phyloP scores from a whole-genome alignment of 345 rosid species.

The Nephelium lappaceum region DNA sequence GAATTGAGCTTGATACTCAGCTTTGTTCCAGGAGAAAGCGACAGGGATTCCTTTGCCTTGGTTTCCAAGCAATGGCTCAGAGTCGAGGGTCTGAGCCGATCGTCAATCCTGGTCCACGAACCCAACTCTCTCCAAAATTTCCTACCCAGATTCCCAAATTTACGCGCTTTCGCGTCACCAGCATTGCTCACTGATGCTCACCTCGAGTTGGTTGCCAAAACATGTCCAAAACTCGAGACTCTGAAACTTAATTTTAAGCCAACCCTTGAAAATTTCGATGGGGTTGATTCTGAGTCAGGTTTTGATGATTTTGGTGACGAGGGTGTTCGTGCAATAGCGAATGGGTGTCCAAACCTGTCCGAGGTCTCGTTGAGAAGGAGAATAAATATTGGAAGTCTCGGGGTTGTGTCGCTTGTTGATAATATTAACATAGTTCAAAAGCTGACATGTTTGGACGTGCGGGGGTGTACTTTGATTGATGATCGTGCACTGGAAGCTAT shows the following conservation, averaged over 20 bases:
- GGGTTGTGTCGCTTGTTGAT: slow-evolving; percentile 28
- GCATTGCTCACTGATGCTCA: slow-evolving; percentile 27
- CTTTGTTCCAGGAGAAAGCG: slow-evolving; percentile 23
- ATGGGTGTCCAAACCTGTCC: slow-evolving; percentile 31
- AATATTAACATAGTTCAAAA: slow-evolving; percentile 11
- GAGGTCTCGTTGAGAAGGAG: slow-evolving; percentile 40
- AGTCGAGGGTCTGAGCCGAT: slow-evolving; percentile 41
- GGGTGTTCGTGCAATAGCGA: slow-evolving; percentile 34
- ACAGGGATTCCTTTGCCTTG: slow-evolving; percentile 36
- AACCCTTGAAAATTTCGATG: background rate
- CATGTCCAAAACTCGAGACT: slow-evolving; percentile 36
- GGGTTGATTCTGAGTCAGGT: background rate
- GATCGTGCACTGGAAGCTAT: slow-evolving; percentile 40
- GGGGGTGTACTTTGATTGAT: slow-evolving; percentile 38
- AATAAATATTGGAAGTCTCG: slow-evolving; percentile 32
- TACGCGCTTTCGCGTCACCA: slow-evolving; percentile 24
- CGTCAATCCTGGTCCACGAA: slow-evolving; percentile 36
- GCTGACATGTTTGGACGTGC: slow-evolving; percentile 42
- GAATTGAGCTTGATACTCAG: slow-evolving; percentile 42
- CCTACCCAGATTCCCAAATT: slow-evolving; percentile 50
- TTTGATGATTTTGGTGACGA: slow-evolving; percentile 33
- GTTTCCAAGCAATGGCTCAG: slow-evolving; percentile 52
- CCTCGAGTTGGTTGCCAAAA: slow-evolving; percentile 35
- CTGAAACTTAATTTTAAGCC: slow-evolving; percentile 33
- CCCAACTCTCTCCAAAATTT: slow-evolving; percentile 34